phyloP scores from a whole-genome alignment of 805 yeast genomes.

The Torulaspora franciscae region DNA sequence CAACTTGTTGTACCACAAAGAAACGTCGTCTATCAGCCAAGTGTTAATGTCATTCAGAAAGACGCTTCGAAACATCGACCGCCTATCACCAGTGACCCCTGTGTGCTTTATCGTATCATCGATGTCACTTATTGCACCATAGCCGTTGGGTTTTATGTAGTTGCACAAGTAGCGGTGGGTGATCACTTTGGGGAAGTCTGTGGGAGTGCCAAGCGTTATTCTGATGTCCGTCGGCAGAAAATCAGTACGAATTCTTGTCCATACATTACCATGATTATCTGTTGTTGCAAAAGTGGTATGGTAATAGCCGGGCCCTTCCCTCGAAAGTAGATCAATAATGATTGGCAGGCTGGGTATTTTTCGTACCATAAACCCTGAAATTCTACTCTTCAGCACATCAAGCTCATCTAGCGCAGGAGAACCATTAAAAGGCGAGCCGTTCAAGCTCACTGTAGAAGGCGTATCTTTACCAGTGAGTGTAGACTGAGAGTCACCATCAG shows the following conservation, averaged over 20 bases:
- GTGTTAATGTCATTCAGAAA: slow-evolving; percentile 58
- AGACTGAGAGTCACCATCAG: slow-evolving; percentile 14
- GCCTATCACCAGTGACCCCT: slow-evolving; percentile 84
- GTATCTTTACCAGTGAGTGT: slow-evolving; percentile 7
- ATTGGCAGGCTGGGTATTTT: slow-evolving; percentile 56
- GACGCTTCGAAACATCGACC: slow-evolving; percentile 74
- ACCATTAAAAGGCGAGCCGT: neutral
- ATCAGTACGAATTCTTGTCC: slow-evolving; percentile 45
- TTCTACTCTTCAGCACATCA: slow-evolving; percentile 53
- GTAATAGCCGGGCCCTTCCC: slow-evolving; percentile 31
- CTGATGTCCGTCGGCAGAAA: slow-evolving; percentile 47
- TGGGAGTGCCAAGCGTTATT: slow-evolving; percentile 25
- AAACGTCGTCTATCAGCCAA: slow-evolving; percentile 73
- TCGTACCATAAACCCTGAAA: slow-evolving; percentile 65
- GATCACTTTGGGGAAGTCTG: slow-evolving; percentile 14
- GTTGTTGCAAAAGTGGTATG: slow-evolving; percentile 42
- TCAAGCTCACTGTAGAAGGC: slow-evolving; percentile 1
- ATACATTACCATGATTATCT: slow-evolving; percentile 65
- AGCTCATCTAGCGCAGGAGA: slow-evolving; percentile 33
- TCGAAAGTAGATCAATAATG: slow-evolving; percentile 52
- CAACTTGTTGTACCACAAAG: slow-evolving; percentile 63
- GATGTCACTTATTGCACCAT: slow-evolving; percentile 80
- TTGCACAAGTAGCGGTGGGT: slow-evolving; percentile 16
- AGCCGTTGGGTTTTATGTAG: slow-evolving; percentile 40
- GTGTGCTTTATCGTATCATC: slow-evolving; percentile 92